Evolutionary conservation across 2,329 filamentous ascomycete species (phyloP).

Genomic region (Aspergillus ibericus): DNA sequence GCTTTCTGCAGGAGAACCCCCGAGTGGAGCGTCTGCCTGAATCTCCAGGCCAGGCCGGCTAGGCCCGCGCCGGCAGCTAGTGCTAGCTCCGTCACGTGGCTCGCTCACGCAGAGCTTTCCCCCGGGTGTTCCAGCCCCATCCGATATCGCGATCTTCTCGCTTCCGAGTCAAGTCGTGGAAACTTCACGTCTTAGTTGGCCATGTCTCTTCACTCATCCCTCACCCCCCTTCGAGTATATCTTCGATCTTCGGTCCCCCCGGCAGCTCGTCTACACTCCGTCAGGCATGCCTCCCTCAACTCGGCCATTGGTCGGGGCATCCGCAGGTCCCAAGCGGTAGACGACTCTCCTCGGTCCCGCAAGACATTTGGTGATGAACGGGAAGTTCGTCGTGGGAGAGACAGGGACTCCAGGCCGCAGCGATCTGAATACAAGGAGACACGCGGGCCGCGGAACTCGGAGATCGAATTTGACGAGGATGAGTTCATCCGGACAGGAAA

Average conservation of each 20-base stretch:
- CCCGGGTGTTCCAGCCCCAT: too few species aligned
- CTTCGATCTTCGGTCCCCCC: conserved; percentile 15
- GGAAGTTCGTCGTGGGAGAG: background rate
- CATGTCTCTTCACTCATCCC: conserved; percentile 8
- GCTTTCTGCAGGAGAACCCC: too few species aligned
- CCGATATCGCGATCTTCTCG: too few species aligned
- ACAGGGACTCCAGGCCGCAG: background rate
- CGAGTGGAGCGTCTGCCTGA: too few species aligned
- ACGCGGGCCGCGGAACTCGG: background rate
- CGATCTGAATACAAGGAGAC: background rate
- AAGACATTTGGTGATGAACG: background rate
- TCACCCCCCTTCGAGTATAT: conserved; percentile 12
- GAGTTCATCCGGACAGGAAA: conserved; percentile 35
- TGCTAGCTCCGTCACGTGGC: too few species aligned
- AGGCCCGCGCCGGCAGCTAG: too few species aligned
- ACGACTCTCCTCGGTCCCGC: background rate
- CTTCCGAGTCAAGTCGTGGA: too few species aligned
- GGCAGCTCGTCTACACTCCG: conserved; percentile 15
- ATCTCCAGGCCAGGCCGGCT: too few species aligned
- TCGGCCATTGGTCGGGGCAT: conserved; percentile 70
- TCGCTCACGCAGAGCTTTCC: too few species aligned
- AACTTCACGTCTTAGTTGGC: too few species aligned
- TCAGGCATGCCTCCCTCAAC: conserved; percentile 58
- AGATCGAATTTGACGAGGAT: conserved; percentile 26
- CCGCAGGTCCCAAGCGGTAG: conserved; percentile 44